Evolutionary conservation across 768 basidiomycete genomes (phyloP), one percentile per base, ranked within the genome.

Genomic region (Leccinum ochraceum): DNA sequence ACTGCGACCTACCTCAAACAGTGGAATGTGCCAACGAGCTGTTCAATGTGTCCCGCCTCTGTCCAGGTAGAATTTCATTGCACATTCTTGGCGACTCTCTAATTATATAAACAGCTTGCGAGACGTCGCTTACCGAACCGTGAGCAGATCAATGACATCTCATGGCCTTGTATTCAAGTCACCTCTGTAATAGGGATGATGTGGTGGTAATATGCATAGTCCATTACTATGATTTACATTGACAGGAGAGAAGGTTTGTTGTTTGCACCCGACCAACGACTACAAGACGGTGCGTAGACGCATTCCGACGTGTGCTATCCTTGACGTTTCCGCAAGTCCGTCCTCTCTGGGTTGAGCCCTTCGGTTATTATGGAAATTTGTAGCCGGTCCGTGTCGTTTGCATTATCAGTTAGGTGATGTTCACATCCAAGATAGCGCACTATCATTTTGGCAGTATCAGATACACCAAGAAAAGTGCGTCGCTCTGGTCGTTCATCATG

Each of bases 391-490:
- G 77, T 70, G 24, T 26, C 16, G 17, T 60, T 53, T 34, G 16
- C 32, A 56, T 20, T 16, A 13, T 52, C 26, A 42, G 11, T 17
- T 62, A 36, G 30, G 49, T 50, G 22, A 50, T 36, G 54, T 51
- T 61, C 54, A 69, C 50, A 4, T 13, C 37, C 20, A 32, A 0
- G 34, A 28, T 57, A 92, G 91, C 22, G 90, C 92, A 4, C 83
- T 94, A 59, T 90, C 92, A 4, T 94, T 94, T 72, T 94, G 92
- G 92, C 90, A 92, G 71, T 94, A 94, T 71, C 92, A 94, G 68
- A 83, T 87, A 54, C 89, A 91, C 63, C 92, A 94, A 74, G 92
- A 94, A 77, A 86, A 83, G 92, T 90, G 58, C 59, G 75, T 66
- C 24, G 22, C 6, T 59, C 30, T 30, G 28, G 39, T 46, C 16